These are phyloP conservation scores for Amanita rubescens DNA, from an alignment of 768 basidiomycete genomes.

Conservation along the genomic window DNA sequence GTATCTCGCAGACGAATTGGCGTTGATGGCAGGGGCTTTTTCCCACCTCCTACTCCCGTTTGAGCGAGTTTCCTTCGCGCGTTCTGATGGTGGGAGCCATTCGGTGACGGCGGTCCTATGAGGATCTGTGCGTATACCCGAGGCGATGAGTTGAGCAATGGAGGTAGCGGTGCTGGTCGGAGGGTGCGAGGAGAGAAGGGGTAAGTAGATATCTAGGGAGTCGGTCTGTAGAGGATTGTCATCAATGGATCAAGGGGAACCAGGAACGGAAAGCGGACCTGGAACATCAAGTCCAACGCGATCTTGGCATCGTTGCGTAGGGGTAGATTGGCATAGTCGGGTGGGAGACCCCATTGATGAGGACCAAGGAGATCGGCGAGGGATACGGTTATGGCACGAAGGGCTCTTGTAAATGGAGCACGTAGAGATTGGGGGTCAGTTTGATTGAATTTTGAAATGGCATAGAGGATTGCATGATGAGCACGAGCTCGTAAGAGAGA, in stretches of 20 bases:
- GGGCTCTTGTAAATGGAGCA: conserved; percentile 54
- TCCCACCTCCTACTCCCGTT: conserved; percentile 71
- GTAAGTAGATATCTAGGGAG: conserved; percentile 59
- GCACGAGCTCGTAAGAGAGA: conserved; percentile 52
- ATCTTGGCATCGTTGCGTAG: conserved; percentile 44
- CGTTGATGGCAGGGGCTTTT: conserved; percentile 36
- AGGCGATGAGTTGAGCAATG: conserved; percentile 53
- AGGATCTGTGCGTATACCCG: conserved; percentile 37
- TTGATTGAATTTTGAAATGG: conserved; percentile 42
- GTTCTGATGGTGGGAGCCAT: conserved; percentile 56
- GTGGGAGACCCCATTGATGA: conserved; percentile 54
- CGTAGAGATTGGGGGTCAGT: conserved; percentile 34
- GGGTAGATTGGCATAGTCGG: conserved; percentile 27
- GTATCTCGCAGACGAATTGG: conserved; percentile 31
- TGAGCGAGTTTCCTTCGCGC: conserved; percentile 30
- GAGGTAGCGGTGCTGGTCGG: conserved; percentile 29
- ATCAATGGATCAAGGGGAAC: neutral
- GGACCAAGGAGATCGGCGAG: conserved; percentile 66
- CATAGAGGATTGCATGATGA: conserved; percentile 52
- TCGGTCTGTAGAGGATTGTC: conserved; percentile 33
- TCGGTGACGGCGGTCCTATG: conserved; percentile 48
- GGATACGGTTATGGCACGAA: conserved; percentile 51
- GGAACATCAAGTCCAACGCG: conserved; percentile 53
- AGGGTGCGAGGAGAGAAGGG: conserved; percentile 37
- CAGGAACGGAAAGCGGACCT: conserved; percentile 29